Evolutionary conservation across 2,329 filamentous ascomycete species (phyloP), one percentile per base, ranked within the genome.

Genomic region (Didymella pinodella): DNA sequence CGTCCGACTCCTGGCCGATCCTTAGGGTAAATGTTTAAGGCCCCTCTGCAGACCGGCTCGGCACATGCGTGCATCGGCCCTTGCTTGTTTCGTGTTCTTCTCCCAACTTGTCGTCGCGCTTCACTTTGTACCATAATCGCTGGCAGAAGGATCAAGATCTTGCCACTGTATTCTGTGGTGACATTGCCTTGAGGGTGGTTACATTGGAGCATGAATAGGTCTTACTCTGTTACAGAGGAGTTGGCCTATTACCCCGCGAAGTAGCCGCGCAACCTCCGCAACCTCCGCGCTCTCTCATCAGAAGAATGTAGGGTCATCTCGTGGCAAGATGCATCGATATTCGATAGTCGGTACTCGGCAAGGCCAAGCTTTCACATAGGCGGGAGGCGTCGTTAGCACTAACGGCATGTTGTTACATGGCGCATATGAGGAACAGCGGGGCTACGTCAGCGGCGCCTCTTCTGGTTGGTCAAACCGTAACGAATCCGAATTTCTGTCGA

Each of bases 321-420:
- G 43, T n/a, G 34, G 46, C 50, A 48, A 49, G 40, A 48, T 16
- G 43, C 32, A 32, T 48, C 31, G 38, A 46, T 34, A 16, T 47
- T 36, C 43, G 55, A 53, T 54, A 50, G 45, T 59, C 50, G 56
- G 56, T 54, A 50, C 32, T 46, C 56, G 50, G 50, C 56, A 59
- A 32, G 32, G 43, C 49, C 54, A 67, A 67, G 65, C 61, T 65
- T 66, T 57, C 31, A 48, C 32, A 7, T n/a, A 28, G 29, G 49
- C 66, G 62, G 64, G 64, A 60, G 59, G 59, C 61, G 57, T 64
- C 16, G 38, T 45, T 44, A n/a, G 43, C 53, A 44, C 65, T 66
- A 66, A 52, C 51, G 51, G 46, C 34, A 52, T 57, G 38, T 48
- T 54, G 65, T 66, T 69, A 63, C 67, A 70, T 63, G 52, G 47